Evolutionary conservation across 768 basidiomycete genomes (phyloP), one percentile per base, ranked within the genome.

Genomic region (Paxillus rubicundulus): DNA sequence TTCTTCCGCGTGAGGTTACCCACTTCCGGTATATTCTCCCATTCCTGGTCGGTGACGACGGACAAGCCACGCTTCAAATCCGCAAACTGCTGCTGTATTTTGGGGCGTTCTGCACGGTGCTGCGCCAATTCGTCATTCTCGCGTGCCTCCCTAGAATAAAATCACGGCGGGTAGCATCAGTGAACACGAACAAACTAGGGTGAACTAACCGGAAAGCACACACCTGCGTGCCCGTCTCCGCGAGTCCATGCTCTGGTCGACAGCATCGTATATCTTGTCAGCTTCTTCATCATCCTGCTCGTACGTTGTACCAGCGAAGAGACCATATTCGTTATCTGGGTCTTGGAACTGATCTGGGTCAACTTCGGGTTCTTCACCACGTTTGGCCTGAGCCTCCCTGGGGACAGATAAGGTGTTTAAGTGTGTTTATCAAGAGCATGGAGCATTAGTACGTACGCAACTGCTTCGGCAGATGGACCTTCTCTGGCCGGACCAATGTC

Each of bases 401-500:
- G n/a, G 17, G 27, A 50, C 12, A 38, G n/a, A 53, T 49, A 58
- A 12, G 49, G 38, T 10, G 16, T 21, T 47, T 43, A 9, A 47
- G 36, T 13, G 12, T 6, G 13, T 27, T 4, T 20, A 10, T 16
- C 1, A n/a, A 7, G 4, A 5, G 5, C 16, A 0, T 37, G 39
- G 42, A 38, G 17, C 30, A n/a, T 18, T 14, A 4, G 14, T 14
- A 81, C 88, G 45, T 60, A 92, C 87, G 92, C 95, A 45, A 96
- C 77, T 0, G 86, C 85, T 71, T 95, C 93, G 30, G 92, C 94
- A 16, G 90, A 91, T 0, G 95, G 93, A 0, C 92, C 93, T 64
- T 97, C 95, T 68, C 97, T 78, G 8, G 97, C 97, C 33, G 97
- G 97, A 65, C 97, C 97, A 53, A 99, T 98, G 84, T 98, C 97